Evolutionary conservation across 331 rosid species (phyloP), one percentile per base, ranked within the genome.

Genomic region (Pyrus hybrid): DNA sequence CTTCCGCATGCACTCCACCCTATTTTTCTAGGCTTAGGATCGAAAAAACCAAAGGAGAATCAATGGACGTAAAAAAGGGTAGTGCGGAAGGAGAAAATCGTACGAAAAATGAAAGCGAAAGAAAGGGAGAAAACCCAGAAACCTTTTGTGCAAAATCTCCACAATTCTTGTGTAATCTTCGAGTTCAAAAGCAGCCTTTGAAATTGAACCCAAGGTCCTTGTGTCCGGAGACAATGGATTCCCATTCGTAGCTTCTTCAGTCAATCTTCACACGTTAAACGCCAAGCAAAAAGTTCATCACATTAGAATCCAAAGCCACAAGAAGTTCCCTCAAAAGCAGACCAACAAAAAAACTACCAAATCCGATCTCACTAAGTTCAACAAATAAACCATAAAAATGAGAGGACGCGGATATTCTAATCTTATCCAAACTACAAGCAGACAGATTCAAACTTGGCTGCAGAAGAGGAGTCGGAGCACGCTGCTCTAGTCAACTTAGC

Each of bases 181-280:
- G 2, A 95, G 68, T 63, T 95, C 99, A 85, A 95, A 95, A 87
- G 99, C 99, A 80, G 97, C 91, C 82, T 66, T 92, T 72, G 99
- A 95, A 68, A 95, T 95, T 75, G 97, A 88, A 81, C 84, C 81
- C 78, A 95, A 83, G 22, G 96, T 85, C 54, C 80, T 83, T 21
- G 89, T 70, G 74, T 87, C 95, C 7, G 96, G 93, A 14, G 84
- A 75, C 90, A 86, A 85, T 63, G 88, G 86, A 84, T 90, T 92
- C 76, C 89, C 99, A 81, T 73, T 76, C 10, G 93, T 86, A 76
- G 96, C 96, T 80, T 95, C 99, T 82, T 95, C 97, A 45, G 92
- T 85, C 92, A 89, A 84, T 80, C 99, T 92, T 77, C 62, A 78
- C 56, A 71, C 7, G 14, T 26, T 6, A 76, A 77, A 20, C 21